Percentiles rank a stretch among this genome's conserved stretches.
Evolutionary conservation across 1,284 basidiomycete species (phyloP).

Genomic region (Mrakiaceae sp.): DNA sequence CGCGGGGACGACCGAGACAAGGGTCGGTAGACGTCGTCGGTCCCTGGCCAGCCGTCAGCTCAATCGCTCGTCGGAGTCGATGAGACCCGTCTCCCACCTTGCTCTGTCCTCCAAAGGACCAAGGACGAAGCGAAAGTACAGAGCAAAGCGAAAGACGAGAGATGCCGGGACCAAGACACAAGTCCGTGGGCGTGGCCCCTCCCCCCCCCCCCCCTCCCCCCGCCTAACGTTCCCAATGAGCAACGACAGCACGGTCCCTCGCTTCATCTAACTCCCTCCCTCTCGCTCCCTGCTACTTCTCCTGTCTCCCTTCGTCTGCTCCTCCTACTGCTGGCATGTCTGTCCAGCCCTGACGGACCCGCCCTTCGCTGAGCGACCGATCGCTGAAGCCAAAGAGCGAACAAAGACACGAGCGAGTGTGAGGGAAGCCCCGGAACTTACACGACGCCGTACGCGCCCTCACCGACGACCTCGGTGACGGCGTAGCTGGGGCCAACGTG

Average conservation of each 20-base stretch:
- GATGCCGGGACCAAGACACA: too few species aligned
- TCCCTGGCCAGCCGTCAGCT: too few species aligned
- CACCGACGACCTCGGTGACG: constrained; percentile 8
- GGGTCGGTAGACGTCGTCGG: too few species aligned
- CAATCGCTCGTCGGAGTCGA: too few species aligned
- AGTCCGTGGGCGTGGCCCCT: too few species aligned
- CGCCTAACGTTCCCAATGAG: neutral
- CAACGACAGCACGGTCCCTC: neutral
- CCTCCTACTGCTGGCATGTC: neutral
- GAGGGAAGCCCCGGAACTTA: neutral
- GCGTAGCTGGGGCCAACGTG: constrained; percentile 11
- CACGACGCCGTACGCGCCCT: constrained; percentile 16
- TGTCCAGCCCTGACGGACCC: neutral
- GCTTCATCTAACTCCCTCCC: neutral
- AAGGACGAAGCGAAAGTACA: too few species aligned
- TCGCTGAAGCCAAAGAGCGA: neutral
- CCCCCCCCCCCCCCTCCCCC: too few species aligned
- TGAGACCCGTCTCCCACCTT: too few species aligned
- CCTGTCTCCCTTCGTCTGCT: neutral
- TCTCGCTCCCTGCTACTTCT: neutral
- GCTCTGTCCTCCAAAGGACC: too few species aligned
- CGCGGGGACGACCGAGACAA: too few species aligned
- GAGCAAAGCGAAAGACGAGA: too few species aligned
- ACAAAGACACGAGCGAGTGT: neutral
- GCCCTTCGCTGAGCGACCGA: neutral